Base-by-base conservation (phyloP, 2,329 filamentous ascomycete genomes). In the Sporothrix inflata region DNA sequence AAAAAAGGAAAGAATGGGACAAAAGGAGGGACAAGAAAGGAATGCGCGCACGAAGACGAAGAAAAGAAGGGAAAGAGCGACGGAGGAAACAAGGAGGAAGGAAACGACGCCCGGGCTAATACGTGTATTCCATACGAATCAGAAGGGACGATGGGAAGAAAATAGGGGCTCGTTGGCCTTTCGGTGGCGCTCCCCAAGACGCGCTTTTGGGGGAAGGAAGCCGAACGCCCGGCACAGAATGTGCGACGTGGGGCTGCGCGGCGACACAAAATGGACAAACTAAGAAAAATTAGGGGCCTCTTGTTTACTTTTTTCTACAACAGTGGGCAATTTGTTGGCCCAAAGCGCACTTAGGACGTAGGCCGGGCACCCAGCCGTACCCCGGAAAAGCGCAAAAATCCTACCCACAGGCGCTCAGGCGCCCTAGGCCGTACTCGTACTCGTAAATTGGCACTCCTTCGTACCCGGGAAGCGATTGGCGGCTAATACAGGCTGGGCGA, bases 281-380 rank as follows among this genome's bases (percentile, higher is more conserved):
- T 7, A 40, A 51, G 45, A 19, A 34, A 49, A 53, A 68, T 51
- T 51, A 47, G 42, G 45, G 24, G 24, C 16, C 27, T 27, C 8
- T 69, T 69, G 66, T 69, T 69, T 69, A 69, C 49, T 69, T 69
- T 69, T 57, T 57, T 30, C 34, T 21, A n/a, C n/a, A 49, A 21
- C 65, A 53, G 45, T 66, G 63, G 63, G 60, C 38, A 42, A 45
- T 65, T 27, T 47, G 24, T 30, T 45, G n/a, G 34, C 21, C 4
- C 60, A 5, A 45, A 24, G 24, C 19, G 40, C 40, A 42, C 8
- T 42, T 57, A 57, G 24, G 9, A 7, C 3, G 55, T 57, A 57
- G 53, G 53, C 53, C 27, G 55, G 24, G 47, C 65, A 55, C 45
- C 42, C 45, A 53, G 47, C 45, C 63, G 30, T n/a, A 27, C 63